Percentiles rank a stretch among this genome's conserved stretches.
phyloP scores from a whole-genome alignment of 345 rosid genomes.

The Syzygium aqueum region DNA sequence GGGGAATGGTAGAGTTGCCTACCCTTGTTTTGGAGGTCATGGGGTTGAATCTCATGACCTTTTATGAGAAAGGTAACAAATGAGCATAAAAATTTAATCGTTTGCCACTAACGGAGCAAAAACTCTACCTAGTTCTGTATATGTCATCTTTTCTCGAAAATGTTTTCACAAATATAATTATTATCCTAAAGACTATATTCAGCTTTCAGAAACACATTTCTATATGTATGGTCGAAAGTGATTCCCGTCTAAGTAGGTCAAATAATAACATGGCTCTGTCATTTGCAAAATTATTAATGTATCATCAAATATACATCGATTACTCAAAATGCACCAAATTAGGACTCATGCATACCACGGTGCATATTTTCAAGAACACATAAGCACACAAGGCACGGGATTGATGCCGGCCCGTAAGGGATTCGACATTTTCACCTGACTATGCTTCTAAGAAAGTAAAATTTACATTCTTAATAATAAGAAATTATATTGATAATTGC shows the following conservation, averaged over 20 bases:
- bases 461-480: too few species aligned
- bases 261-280: too few species aligned
- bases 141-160: too few species aligned
- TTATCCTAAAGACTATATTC: not conserved
- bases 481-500: too few species aligned
- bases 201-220: not conserved
- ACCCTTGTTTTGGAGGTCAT: not conserved
- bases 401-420: not conserved
- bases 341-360: not conserved
- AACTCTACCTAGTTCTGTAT: not conserved
- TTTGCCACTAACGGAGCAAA: not conserved
- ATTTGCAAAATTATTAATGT: not conserved
- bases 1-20: too few species aligned
- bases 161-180: too few species aligned
- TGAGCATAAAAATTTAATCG: not conserved
- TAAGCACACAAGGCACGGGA: too few species aligned
- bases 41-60: not conserved
- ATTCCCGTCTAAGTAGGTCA: not conserved
- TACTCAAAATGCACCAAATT: not conserved
- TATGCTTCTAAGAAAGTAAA: not conserved
- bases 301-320: not conserved
- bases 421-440: not conserved
- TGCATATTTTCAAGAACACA: not conserved
- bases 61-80: not conserved
- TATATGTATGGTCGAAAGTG: not conserved